Evolutionary conservation across 148 eudicot species (phyloP).

Genomic region (Nyssa sinensis): DNA sequence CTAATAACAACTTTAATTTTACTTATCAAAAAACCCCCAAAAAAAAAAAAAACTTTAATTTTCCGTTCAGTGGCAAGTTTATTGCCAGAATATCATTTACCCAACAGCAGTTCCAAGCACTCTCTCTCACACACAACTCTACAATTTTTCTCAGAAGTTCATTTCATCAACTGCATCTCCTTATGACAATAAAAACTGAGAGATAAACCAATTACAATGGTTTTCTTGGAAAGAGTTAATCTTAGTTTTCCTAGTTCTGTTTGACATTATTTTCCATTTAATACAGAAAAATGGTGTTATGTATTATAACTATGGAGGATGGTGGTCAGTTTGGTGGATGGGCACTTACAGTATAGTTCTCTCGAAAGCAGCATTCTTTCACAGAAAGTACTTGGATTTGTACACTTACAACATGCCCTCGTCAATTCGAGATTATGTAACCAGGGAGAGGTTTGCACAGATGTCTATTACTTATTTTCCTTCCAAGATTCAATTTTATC

Average conservation of each 20-base stretch:
- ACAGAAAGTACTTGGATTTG: constrained; percentile 56
- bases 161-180: background rate
- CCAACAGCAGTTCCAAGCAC: background rate
- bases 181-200: background rate
- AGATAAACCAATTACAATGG: background rate
- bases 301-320: constrained; percentile 55
- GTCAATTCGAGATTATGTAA: constrained; percentile 58
- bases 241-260: background rate
- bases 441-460: constrained; percentile 46
- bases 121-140: background rate
- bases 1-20: no score
- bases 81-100: background rate
- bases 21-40: no score
- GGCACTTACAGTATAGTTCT: constrained; percentile 76
- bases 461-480: background rate
- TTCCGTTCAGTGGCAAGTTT: background rate
- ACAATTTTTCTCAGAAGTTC: background rate
- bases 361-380: constrained; percentile 75
- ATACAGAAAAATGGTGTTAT: constrained; percentile 39
- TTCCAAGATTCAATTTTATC: background rate
- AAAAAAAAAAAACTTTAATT: no score
- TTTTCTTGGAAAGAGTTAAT: background rate
- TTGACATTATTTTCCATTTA: constrained; percentile 6
- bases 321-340: constrained; percentile 92
- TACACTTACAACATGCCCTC: constrained; percentile 62